Conservation (phyloP, 2,329 filamentous ascomycete species). For the Apiospora hydei region DNA sequence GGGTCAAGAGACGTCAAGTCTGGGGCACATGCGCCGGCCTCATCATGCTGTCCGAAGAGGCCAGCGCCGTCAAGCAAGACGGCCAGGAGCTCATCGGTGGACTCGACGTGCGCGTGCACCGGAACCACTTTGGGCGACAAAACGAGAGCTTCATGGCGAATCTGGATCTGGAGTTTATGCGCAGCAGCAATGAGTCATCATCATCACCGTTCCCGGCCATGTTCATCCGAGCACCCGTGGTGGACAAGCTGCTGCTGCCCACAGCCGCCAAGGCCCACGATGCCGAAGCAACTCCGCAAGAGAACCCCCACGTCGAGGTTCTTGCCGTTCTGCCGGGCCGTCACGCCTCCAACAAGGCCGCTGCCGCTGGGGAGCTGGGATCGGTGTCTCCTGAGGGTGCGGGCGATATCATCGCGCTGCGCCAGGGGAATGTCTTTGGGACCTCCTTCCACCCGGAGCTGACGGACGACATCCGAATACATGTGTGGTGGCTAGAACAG, state of each 20-base stretch:
- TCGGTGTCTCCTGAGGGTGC: conserved; percentile 49
- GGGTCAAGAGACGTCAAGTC: conserved; percentile 77
- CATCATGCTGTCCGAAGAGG: conserved; percentile 87
- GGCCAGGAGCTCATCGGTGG: conserved; percentile 95
- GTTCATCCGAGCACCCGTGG: conserved; percentile 93
- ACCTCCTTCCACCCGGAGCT: conserved; percentile 97
- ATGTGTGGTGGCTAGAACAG: conserved; percentile 84
- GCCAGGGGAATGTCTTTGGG: conserved; percentile 90
- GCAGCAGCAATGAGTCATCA: conserved; percentile 31
- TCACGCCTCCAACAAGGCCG: conserved; percentile 47
- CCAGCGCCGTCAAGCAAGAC: conserved; percentile 86
- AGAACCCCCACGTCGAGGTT: conserved; percentile 51
- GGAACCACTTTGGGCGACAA: conserved; percentile 95
- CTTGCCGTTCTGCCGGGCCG: conserved; percentile 58
- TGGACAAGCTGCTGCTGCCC: conserved; percentile 74
- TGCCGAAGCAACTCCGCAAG: conserved; percentile 33
- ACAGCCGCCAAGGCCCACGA: conserved; percentile 37
- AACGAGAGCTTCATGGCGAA: conserved; percentile 87
- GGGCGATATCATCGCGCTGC: conserved; percentile 86
- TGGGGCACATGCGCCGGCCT: conserved; percentile 98
- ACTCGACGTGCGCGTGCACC: conserved; percentile 85
- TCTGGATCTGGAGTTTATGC: conserved; percentile 76
- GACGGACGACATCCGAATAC: conserved; percentile 86
- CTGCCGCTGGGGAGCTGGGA: conserved; percentile 40
- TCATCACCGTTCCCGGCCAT: conserved; percentile 76